Percentiles rank a stretch among this genome's conserved stretches.
phyloP scores from a whole-genome alignment of 1,139 yeast species.

The Debaryomyces fabryi region DNA sequence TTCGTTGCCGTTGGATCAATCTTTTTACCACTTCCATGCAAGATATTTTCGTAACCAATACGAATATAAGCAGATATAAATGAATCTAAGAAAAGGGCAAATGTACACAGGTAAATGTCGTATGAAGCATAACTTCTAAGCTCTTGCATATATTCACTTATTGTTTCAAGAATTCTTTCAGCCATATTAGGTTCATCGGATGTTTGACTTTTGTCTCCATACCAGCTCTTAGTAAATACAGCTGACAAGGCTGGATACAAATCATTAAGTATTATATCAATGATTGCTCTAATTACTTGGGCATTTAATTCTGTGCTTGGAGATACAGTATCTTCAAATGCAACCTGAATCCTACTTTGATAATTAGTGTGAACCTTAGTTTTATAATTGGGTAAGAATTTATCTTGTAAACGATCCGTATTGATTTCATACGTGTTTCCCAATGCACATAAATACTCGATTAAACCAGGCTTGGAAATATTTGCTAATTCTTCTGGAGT shows the following conservation, averaged over 20 bases:
- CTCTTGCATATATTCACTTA: conserved; percentile 75
- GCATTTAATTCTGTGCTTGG: conserved; percentile 81
- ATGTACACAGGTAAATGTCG: conserved; percentile 49
- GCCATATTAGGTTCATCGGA: conserved; percentile 47
- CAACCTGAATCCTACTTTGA: conserved; percentile 54
- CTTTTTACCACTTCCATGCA: conserved; percentile 54
- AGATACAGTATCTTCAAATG: conserved; percentile 65
- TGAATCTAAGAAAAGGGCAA: conserved; percentile 44
- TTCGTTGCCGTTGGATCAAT: conserved; percentile 60
- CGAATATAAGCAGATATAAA: conserved; percentile 49
- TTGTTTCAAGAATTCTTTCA: conserved; percentile 66
- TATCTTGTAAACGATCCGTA: conserved; percentile 79
- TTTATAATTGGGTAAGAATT: conserved; percentile 65
- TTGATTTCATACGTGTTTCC: conserved; percentile 85
- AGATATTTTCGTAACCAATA: conserved; percentile 48
- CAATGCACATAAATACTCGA: conserved; percentile 80
- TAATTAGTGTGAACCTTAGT: conserved; percentile 69
- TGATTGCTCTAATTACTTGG: conserved; percentile 62
- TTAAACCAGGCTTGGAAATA: conserved; percentile 74
- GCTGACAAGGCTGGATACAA: conserved; percentile 47
- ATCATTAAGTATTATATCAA: conserved; percentile 73
- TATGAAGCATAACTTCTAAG: conserved; percentile 52
- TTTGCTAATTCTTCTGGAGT: conserved; percentile 49
- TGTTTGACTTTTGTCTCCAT: conserved; percentile 39
- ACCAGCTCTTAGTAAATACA: conserved; percentile 47